Base-by-base conservation (phyloP, 768 basidiomycete genomes). In the Psilocybe cubensis region DNA sequence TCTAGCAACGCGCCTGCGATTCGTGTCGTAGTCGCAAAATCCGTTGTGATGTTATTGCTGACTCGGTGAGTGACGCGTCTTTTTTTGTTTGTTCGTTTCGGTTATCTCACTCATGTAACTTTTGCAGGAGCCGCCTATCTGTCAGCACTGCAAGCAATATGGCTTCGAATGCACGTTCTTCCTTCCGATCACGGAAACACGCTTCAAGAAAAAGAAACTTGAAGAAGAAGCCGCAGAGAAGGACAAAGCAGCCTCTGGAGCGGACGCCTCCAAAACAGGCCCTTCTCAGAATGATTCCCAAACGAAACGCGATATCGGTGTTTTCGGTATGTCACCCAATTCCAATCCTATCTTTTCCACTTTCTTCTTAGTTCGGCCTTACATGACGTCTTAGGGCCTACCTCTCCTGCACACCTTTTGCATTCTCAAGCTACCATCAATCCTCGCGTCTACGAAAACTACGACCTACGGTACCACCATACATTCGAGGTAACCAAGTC, bases 161-260 rank as follows among this genome's bases (percentile, higher is more conserved):
- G 83, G 85, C 42, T 92, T 95, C 63, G 94, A 96, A 62, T 97
- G 96, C 71, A 97, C 96, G 4, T 97, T 96, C 76, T 96, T 97
- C 79, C 85, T 98, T 11, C 97, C 97, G 38, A 99, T 99, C 65
- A 94, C 96, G 9, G 97, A 98, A 73, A 99, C 97, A 0, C 88
- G 97, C 18, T 99, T 98, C 83, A 98, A 98, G 78, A 97, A 97
- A 79, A 94, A 94, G 77, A 89, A 91, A 63, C 56, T 87, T 42
- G 91, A 94, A 66, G 88, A 92, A 64, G 90, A 90, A 50, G 73
- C 77, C 2, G 74, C 75, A 0, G 77, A 77, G 28, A 74, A 75
- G 41, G 77, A 76, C 47, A 77, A 79, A 48, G 23, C 61, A 11
- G 59, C 59, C 10, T 29, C 52, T n/a, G 53, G 57, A 51, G 54